Base-by-base conservation (phyloP, 192 early-diverging fungal genomes). In the Backusella macrospora region DNA sequence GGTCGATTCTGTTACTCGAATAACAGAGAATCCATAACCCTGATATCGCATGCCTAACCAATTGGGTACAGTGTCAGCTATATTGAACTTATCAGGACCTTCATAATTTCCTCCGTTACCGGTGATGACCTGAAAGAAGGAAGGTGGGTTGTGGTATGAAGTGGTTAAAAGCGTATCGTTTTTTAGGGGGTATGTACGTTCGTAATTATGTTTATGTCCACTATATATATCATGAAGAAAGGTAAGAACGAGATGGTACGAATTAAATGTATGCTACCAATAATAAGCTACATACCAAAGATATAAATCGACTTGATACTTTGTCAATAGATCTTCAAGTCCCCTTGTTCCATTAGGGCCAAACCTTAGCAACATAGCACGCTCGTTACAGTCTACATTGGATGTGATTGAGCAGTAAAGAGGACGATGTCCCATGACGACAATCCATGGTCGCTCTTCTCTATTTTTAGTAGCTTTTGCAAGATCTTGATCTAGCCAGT, bases 131-230 rank as follows among this genome's bases (percentile, higher is more conserved):
- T 77, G 44, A 23, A 77, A 77, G 26, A 45, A 52, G 7, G 70
- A 72, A 3, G 70, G 76, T 65, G 76, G 44, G 38, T 77, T 77
- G 16, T 72, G 70, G 39, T 77, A 77, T 4, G 70, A 72, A 16
- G 34, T 66, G 21, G 69, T 59, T 8, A 70, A 26, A 0, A 59
- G 16, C 7, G 47, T 15, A 15, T 70, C 63, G 1, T 77, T 77
- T 34, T 15, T n/a, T 2, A 77, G 65, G 0, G 76, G 70, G 43
- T 45, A 77, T 0, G 76, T 77, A 42, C 76, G 62, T 23, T 77
- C 76, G 42, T 72, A 77, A 26, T 72, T 42, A 15, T 77, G 76
- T 37, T 70, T 63, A 71, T 77, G 76, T 1, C 76, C 76, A n/a
- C 76, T 70, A 39, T 46, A 13, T 47, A 47, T 0, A 47, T 34